Evolutionary conservation across 2,329 filamentous ascomycete genomes (phyloP).

Genomic region (Aspergillus ustus): DNA sequence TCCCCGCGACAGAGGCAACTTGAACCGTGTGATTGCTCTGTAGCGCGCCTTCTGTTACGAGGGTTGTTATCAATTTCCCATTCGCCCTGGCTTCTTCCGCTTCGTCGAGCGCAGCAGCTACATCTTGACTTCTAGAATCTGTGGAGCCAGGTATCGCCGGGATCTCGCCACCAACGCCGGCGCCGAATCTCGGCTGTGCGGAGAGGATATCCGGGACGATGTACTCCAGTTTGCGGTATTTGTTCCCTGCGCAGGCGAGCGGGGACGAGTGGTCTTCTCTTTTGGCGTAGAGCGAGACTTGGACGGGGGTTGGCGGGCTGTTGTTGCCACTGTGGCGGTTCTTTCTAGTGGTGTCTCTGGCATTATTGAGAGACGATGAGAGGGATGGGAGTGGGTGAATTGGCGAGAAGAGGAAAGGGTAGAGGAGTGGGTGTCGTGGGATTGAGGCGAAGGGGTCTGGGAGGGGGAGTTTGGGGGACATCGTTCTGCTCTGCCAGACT

Average conservation of each 20-base stretch:
- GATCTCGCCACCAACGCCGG: background rate
- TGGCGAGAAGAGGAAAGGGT: slow-evolving; percentile 33
- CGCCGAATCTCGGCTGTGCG: background rate
- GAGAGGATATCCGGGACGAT: slow-evolving; percentile 40
- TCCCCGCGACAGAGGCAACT: slow-evolving; percentile 35
- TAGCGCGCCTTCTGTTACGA: slow-evolving; percentile 42
- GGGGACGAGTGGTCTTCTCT: slow-evolving; percentile 42
- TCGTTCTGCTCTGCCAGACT: background rate
- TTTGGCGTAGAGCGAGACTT: slow-evolving; percentile 37
- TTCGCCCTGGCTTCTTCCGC: slow-evolving; percentile 5
- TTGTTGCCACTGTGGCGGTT: background rate
- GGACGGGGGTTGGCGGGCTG: background rate
- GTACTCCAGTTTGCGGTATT: slow-evolving; percentile 46
- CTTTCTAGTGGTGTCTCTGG: background rate
- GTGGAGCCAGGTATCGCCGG: background rate
- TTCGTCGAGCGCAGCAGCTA: background rate
- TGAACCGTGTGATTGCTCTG: slow-evolving; percentile 46
- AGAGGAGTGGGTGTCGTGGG: slow-evolving; percentile 35
- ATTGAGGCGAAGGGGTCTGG: slow-evolving; percentile 33
- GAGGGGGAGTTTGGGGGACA: slow-evolving; percentile 22
- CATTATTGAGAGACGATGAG: background rate
- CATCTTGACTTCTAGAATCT: background rate
- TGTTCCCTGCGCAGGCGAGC: slow-evolving; percentile 41
- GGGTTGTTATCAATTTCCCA: slow-evolving; percentile 27
- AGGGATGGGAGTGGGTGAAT: slow-evolving; percentile 37